These are phyloP conservation scores for Aspergillus homomorphus DNA, from an alignment of 495 filamentous ascomycete species.

Conservation along the genomic window DNA sequence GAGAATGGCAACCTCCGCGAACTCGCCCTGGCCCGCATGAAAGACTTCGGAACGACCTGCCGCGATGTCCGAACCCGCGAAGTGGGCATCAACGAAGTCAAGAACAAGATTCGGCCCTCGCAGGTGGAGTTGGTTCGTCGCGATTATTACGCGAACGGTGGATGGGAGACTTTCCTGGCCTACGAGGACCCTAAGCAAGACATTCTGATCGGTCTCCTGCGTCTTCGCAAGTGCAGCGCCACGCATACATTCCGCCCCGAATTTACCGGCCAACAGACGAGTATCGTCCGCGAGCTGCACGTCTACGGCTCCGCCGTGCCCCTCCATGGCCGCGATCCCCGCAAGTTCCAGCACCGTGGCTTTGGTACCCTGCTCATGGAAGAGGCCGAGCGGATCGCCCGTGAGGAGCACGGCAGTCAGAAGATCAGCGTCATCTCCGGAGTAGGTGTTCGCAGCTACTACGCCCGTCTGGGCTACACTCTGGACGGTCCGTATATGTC, in stretches of 20 bases:
- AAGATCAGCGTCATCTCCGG: constrained; percentile 97
- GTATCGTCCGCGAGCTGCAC: constrained; percentile 89
- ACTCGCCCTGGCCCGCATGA: constrained; percentile 90
- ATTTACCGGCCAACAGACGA: constrained; percentile 79
- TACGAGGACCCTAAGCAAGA: constrained; percentile 99
- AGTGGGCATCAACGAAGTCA: constrained; percentile 97
- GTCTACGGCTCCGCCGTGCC: constrained; percentile 96
- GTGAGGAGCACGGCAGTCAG: constrained; percentile 84
- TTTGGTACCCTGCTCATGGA: constrained; percentile 97
- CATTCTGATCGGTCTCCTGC: constrained; percentile 88
- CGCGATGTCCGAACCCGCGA: constrained; percentile 97
- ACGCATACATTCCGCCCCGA: constrained; percentile 90
- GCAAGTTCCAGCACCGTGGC: constrained; percentile 97
- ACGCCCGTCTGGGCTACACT: constrained; percentile 85
- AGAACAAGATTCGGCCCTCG: constrained; percentile 93
- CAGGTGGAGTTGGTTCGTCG: constrained; percentile 96
- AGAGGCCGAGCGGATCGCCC: constrained; percentile 91
- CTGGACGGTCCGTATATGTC: constrained; percentile 91
- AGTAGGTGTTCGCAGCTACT: constrained; percentile 92
- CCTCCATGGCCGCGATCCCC: constrained; percentile 85
- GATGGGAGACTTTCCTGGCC: constrained; percentile 97
- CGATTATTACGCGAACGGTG: constrained; percentile 91
- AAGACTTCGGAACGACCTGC: constrained; percentile 96
- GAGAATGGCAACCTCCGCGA: constrained; percentile 97
- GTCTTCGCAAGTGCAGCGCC: constrained; percentile 83